phyloP scores from a whole-genome alignment of 2,329 filamentous ascomycete genomes.

The Cytospora piceae region DNA sequence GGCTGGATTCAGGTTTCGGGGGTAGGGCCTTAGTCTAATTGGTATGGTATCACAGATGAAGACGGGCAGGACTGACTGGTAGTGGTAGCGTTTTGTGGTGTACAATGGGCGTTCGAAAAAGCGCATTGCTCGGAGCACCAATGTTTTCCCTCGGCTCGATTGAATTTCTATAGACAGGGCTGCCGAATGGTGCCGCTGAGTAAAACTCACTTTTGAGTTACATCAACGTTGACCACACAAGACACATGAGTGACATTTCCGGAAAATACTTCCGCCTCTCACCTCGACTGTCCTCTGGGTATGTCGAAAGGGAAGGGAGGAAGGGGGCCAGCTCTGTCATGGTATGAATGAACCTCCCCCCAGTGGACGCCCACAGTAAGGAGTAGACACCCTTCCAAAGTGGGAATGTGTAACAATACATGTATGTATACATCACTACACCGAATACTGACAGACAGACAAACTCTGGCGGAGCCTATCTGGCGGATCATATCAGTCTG shows the following conservation, averaged over 20 bases:
- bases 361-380: not conserved
- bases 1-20: conserved; percentile 60
- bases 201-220: not conserved
- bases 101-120: conserved; percentile 8
- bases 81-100: not conserved
- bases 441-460: not conserved
- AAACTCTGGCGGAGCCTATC: not conserved
- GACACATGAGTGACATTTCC: not conserved
- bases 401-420: not conserved
- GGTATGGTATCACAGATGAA: not conserved
- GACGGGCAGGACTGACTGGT: not conserved
- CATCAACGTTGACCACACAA: not conserved
- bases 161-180: not conserved
- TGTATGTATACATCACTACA: not conserved
- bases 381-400: not conserved
- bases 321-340: not conserved
- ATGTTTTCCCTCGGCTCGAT: not conserved
- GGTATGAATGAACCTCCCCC: no score
- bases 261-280: no score
- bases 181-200: not conserved
- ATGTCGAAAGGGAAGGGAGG: no score
- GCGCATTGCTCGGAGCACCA: conserved; percentile 4
- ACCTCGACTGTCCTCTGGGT: not conserved
- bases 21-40: conserved; percentile 12
- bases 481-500: not conserved